Evolutionary conservation across 78 protist genomes (phyloP), one percentile per base, ranked within the genome.

Genomic region (Dictyostelium firmibasis): DNA sequence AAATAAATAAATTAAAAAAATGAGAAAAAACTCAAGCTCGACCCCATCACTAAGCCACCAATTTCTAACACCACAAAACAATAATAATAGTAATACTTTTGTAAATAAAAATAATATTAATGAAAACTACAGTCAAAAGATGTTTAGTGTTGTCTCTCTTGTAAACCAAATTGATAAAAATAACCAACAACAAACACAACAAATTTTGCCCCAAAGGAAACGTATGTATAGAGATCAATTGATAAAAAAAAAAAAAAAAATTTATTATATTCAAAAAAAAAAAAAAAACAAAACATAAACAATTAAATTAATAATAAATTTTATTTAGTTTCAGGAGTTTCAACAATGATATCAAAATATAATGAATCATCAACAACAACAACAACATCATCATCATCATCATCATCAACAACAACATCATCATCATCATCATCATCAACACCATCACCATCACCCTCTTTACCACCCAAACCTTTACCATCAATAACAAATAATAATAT

Each of bases 321-420:
- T 50, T 16, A 50, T 67, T 31, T 33, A 72, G 79, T 72, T 27
- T 33, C 79, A 72, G 79, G 79, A 31, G 79, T 72, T 31, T 72
- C 79, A 33, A 72, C 36, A 33, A 72, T 72, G 79, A 72, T 72
- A 11, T 72, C 79, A 72, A 72, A 72, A 72, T 72, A 33, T 72
- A 72, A 57, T 57, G 67, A 57, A 57, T 23, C 16, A 57, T 11
- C n/a, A 50, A 0, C 62, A 50, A 14, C 62, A 50, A n/a, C n/a
- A n/a, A n/a, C n/a, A n/a, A n/a, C n/a, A n/a, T n/a, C n/a, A n/a
- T n/a, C n/a, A n/a, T n/a, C n/a, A n/a, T 0, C 62, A 0, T 16
- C 62, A 50, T 2, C n/a, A 50, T 14, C 62, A 44, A 50, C 62
- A 50, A 1, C 57, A 44, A 44, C 53, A 44, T 44, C 53, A n/a